phyloP scores from a whole-genome alignment of 768 basidiomycete genomes.

The Termitomyces sp. region DNA sequence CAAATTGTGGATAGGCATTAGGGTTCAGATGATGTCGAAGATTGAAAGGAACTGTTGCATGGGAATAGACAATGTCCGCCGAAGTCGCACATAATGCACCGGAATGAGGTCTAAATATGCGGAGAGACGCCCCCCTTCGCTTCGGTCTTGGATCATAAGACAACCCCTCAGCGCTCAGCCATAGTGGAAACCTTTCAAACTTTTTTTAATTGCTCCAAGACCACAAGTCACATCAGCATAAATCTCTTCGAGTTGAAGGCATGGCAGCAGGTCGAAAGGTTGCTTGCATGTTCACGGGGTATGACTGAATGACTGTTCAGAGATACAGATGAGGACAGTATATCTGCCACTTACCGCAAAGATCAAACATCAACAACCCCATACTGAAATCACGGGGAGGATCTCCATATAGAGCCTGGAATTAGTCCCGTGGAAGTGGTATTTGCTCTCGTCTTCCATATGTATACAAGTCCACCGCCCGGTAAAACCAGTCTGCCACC shows the following conservation, averaged over 20 bases:
- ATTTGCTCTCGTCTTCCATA: not conserved
- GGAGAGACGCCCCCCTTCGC: not conserved
- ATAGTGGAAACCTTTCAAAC: not conserved
- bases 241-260: too few species aligned
- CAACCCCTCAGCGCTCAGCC: not conserved
- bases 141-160: not conserved
- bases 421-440: not conserved
- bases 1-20: too few species aligned
- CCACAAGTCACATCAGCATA: not conserved
- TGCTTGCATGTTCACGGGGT: not conserved
- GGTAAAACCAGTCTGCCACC: not conserved
- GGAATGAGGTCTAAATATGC: not conserved
- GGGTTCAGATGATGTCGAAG: not conserved
- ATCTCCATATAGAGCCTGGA: not conserved
- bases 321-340: not conserved
- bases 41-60: not conserved
- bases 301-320: not conserved
- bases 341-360: not conserved
- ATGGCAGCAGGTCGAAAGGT: not conserved
- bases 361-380: not conserved
- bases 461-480: not conserved
- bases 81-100: not conserved
- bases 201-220: not conserved
- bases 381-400: not conserved
- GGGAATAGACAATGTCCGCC: not conserved